Base-by-base conservation (phyloP, 345 rosid species). In the Dimocarpus longan region DNA sequence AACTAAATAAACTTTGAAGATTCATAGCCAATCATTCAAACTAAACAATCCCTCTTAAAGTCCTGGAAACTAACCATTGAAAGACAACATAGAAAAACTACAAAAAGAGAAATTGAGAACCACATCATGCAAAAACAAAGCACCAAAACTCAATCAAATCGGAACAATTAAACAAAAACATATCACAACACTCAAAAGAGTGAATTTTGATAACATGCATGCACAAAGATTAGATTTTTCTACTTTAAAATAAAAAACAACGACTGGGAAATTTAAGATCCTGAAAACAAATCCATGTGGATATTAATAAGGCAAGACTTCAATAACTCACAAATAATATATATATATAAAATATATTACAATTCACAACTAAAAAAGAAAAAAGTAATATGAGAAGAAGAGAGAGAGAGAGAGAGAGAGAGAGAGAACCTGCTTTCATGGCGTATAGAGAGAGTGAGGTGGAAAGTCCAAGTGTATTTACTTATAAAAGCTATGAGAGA, bases 401-500 rank as follows among this genome's bases (percentile, higher is more conserved):
- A 78, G 76, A 78, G 40, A 70, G 39, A 21, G 16, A 15, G 50
- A 46, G 26, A 48, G 76, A 77, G 69, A 56, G 70, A 78, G 78
- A 80, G 76, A 78, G 28, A 70, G 39, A 21, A 76, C 79, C 79
- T 76, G 73, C 79, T 76, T 76, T 76, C 79, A 76, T 76, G 79
- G 79, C 79, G 16, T 52, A 13, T 16, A 37, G 40, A 40, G 46
- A 69, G 54, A 8, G 32, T 76, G 79, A 76, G 50, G 65, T 67
- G 73, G 79, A 67, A 28, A 50, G 72, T 76, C 79, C 79, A 76
- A 76, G 73, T 76, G 79, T 75, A 19, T 28, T 70, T 48, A 19
- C 70, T 64, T 16, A 63, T 9, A 75, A 13, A 40, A 73, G 75
- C 56, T 16, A 73, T 12, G 76, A 73, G 65, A 73, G 76, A 59